phyloP scores from a whole-genome alignment of 2,329 filamentous ascomycete species.

The Hypoxylon sp. region DNA sequence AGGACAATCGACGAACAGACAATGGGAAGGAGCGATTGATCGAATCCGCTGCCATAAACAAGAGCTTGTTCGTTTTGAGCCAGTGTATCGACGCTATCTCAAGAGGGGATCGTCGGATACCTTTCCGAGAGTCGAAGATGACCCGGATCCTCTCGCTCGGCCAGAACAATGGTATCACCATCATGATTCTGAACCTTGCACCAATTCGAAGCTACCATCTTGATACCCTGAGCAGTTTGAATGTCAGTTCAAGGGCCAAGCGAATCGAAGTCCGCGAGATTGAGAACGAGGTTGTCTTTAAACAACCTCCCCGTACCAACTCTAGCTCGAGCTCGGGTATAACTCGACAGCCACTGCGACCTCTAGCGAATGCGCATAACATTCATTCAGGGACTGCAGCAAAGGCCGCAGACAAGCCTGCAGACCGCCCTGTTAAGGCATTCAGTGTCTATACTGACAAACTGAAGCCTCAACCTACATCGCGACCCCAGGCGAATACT shows the following conservation, averaged over 20 bases:
- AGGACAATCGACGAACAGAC: conserved; percentile 94
- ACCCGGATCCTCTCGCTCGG: conserved; percentile 92
- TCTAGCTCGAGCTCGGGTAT: conserved; percentile 58
- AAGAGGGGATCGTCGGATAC: conserved; percentile 80
- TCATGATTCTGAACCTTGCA: conserved; percentile 97
- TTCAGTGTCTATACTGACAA: conserved; percentile 91
- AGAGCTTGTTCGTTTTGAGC: conserved; percentile 92
- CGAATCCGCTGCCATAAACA: conserved; percentile 98
- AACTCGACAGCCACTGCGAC: conserved; percentile 81
- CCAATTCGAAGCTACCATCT: conserved; percentile 93
- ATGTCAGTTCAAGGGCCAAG: conserved; percentile 95
- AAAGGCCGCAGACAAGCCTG: conserved; percentile 67
- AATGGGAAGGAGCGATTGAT: conserved; percentile 93
- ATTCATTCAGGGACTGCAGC: conserved; percentile 71
- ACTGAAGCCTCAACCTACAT: conserved; percentile 61
- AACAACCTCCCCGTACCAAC: conserved; percentile 75
- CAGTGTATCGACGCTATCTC: conserved; percentile 97
- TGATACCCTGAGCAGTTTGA: conserved; percentile 92
- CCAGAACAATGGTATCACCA: conserved; percentile 93
- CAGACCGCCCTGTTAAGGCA: conserved; percentile 81
- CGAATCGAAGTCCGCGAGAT: conserved; percentile 96
- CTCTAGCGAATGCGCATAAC: conserved; percentile 82
- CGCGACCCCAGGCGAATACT: conserved; percentile 45
- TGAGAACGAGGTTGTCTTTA: conserved; percentile 94
- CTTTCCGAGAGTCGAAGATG: conserved; percentile 97